Conservation (phyloP, 768 basidiomycete genomes). For the Pleurotus tuber-regium region DNA sequence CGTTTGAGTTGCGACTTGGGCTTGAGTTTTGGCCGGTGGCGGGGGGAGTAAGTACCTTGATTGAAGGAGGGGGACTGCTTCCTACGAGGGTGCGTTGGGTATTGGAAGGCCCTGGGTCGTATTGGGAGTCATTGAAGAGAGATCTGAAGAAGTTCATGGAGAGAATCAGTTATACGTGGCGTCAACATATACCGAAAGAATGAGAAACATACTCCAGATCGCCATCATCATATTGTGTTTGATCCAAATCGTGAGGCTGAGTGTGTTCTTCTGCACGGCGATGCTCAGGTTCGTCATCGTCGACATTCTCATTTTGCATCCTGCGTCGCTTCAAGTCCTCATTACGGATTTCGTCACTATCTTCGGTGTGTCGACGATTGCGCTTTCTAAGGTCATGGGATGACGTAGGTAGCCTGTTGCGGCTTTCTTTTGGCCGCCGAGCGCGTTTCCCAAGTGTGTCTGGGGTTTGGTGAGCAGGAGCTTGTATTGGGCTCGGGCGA, state of each 20-base stretch:
- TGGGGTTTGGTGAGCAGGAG: not conserved
- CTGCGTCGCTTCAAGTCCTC: not conserved
- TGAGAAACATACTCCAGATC: not conserved
- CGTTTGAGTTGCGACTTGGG: not conserved
- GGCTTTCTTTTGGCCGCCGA: not conserved
- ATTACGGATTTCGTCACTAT: not conserved
- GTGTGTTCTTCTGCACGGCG: not conserved
- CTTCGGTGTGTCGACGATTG: not conserved
- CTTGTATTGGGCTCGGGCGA: not conserved
- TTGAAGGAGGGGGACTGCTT: not conserved
- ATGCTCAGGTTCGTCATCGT: no score
- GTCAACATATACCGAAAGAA: not conserved
- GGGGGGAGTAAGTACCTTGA: no score
- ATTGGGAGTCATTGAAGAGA: not conserved
- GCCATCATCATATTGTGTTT: no score
- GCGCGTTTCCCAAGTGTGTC: slow-evolving; percentile 4
- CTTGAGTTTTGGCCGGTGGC: no score
- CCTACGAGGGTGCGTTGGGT: not conserved
- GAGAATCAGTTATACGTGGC: no score
- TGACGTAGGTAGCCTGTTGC: no score
- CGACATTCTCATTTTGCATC: not conserved
- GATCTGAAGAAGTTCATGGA: not conserved
- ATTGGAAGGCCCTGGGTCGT: not conserved
- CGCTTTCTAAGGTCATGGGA: not conserved
- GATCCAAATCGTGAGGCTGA: not conserved